Evolutionary conservation across 257 asterid species (phyloP).

Genomic region (Solanum megistacrolobum): DNA sequence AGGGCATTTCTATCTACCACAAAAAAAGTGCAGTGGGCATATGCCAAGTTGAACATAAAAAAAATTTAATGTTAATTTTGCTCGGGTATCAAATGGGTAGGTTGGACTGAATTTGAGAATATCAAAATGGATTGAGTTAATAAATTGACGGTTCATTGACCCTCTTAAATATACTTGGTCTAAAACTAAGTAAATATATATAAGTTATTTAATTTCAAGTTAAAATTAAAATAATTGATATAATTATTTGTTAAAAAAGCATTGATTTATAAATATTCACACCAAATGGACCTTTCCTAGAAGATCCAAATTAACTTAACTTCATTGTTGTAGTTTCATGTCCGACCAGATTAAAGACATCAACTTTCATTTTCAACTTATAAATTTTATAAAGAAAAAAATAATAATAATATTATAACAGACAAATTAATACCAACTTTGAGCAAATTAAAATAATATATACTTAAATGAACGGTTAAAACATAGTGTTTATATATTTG

Average conservation of each 20-base stretch:
- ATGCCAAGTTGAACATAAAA: not conserved
- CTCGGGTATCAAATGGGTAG: rapidly evolving
- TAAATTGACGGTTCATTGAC: too few relatives aligned
- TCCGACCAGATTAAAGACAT: not conserved
- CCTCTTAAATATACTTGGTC: too few relatives aligned
- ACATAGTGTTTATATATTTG: not conserved
- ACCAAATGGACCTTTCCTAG: not conserved
- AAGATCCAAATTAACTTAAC: not conserved
- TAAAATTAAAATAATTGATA: not conserved
- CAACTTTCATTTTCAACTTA: not conserved
- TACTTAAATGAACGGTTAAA: not conserved
- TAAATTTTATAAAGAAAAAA: too few relatives aligned
- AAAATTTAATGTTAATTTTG: too few relatives aligned
- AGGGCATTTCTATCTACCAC: not conserved
- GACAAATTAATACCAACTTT: not conserved
- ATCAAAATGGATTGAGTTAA: rapidly evolving
- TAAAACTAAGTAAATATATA: too few relatives aligned
- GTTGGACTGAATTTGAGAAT: not conserved
- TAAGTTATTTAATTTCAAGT: too few relatives aligned
- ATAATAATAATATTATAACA: not conserved
- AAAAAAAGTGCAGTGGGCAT: not conserved
- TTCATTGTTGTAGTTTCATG: not conserved
- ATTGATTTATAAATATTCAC: not conserved
- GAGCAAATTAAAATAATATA: not conserved
- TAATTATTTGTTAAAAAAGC: not conserved